phyloP scores from a whole-genome alignment of 176 grass and related monocot genomes.

The Thinopyrum elongatum region DNA sequence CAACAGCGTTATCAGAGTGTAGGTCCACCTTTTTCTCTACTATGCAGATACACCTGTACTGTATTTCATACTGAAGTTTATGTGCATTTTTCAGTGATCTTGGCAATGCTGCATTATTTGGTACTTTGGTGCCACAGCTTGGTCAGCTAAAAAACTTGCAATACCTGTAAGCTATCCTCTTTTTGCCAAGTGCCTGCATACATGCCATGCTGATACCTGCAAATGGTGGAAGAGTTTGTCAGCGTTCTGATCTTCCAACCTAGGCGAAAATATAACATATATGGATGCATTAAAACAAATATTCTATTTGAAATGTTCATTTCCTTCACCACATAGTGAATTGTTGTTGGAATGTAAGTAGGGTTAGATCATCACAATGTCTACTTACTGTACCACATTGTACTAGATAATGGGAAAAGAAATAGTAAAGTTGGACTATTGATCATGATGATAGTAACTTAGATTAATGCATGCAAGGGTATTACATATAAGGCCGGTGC shows the following conservation, averaged over 20 bases:
- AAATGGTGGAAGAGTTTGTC: conserved; percentile 13
- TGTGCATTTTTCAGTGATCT: conserved; percentile 69
- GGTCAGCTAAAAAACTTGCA: conserved; percentile 97
- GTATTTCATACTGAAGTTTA: not conserved
- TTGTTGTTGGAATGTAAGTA: not conserved
- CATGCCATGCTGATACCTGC: conserved; percentile 2
- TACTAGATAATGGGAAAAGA: not conserved
- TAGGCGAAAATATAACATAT: conserved; percentile 1
- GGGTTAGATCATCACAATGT: not conserved
- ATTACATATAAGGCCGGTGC: not conserved
- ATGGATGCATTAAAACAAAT: not conserved
- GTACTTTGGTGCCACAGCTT: conserved; percentile 82
- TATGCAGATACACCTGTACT: not conserved
- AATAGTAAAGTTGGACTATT: not conserved
- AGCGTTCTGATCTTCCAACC: not conserved
- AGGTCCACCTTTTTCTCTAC: conserved; percentile 41
- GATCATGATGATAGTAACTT: conserved; percentile 1
- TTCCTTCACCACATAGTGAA: conserved; percentile 11
- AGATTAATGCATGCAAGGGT: conserved; percentile 1
- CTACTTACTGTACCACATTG: not conserved
- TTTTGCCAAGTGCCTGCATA: not conserved
- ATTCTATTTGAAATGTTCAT: not conserved
- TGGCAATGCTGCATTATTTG: conserved; percentile 90
- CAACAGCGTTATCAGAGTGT: conserved; percentile 99
- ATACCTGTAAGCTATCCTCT: conserved; percentile 76